Base-by-base conservation (phyloP, 306 rosid genomes). In the Amphicarpaea edgeworthii region DNA sequence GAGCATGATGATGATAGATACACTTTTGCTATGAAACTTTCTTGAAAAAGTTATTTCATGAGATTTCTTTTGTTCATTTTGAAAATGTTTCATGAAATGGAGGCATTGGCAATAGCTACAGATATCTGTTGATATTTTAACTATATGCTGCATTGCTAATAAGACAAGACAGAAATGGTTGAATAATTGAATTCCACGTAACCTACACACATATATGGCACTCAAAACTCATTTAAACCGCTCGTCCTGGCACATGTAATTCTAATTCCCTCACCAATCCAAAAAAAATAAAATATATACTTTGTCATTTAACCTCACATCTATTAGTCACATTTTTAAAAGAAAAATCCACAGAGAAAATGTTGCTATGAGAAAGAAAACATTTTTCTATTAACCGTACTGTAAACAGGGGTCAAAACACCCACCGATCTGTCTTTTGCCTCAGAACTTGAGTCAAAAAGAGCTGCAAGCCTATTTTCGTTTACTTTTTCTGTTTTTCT, bases 1-100 rank as follows among this genome's bases (percentile, higher is more conserved):
- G n/a, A 12, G 28, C 81, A 3, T 26, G 49, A 19, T 28, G 32
- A 28, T n/a, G n/a, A n/a, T n/a, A n/a, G n/a, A n/a, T 11, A 60
- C 77, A 59, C 72, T 34, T 55, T 14, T 59, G 19, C 45, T 17
- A 7, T 34, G 37, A 5, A 55, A 23, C 32, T 69, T 46, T 6
- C 43, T 30, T 60, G 21, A 1, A 14, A 41, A 66, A 54, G 42
- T 47, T 5, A 28, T 55, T 32, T 46, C 4, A 16, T 4, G 2
- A 21, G 8, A 24, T 60, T 45, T 59, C 17, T 43, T 12, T 26
- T 30, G 17, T 20, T 61, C 69, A 11, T 68, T 50, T 7, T n/a
- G n/a, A 70, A 23, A 21, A 54, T 43, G 43, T 41, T 62, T 69
- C 19, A n/a, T 54, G 42, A 69, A 57, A 16, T 38, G 43, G 62